Evolutionary conservation across 2,329 filamentous ascomycete genomes (phyloP).

Genomic region (Venturia carpophila): DNA sequence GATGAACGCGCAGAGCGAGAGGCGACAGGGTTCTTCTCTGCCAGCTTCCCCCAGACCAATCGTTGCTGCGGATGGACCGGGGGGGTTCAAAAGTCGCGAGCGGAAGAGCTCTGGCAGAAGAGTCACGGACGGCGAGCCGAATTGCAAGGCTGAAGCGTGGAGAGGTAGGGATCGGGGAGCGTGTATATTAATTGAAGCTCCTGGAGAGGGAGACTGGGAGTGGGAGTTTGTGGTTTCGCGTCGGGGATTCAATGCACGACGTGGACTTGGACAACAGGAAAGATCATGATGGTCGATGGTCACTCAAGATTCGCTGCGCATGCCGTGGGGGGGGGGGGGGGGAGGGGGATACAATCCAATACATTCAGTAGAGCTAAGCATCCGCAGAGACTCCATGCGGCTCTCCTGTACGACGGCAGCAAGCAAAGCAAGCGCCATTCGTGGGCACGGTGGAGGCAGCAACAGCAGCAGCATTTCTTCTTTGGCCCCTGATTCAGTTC

Average conservation of each 20-base stretch:
- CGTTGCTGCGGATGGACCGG: not conserved
- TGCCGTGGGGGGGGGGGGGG: too few relatives aligned
- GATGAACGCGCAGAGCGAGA: not conserved
- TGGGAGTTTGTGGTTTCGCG: not conserved
- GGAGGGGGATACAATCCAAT: not conserved
- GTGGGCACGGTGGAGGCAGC: not conserved
- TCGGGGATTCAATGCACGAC: not conserved
- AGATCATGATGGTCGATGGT: not conserved
- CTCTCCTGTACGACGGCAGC: not conserved
- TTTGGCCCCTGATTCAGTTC: not conserved
- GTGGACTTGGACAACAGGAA: not conserved
- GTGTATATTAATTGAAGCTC: not conserved
- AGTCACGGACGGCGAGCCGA: not conserved
- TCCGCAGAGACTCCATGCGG: not conserved
- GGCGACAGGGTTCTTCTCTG: not conserved
- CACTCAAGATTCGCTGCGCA: not conserved
- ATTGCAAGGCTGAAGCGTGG: constrained; percentile 8
- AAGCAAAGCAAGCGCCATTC: not conserved
- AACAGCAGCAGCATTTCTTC: not conserved
- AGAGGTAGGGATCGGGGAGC: constrained; percentile 1
- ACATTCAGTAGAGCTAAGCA: not conserved
- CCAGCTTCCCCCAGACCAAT: not conserved
- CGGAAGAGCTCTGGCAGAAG: not conserved
- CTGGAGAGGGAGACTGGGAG: not conserved
- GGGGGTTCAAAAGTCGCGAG: not conserved